A percentile compares a stretch with the other conserved stretches of the same genome.
These are phyloP conservation scores for Fonsecaea multimorphosa DNA, from an alignment of 2,329 filamentous ascomycete genomes.

Conservation along the genomic window DNA sequence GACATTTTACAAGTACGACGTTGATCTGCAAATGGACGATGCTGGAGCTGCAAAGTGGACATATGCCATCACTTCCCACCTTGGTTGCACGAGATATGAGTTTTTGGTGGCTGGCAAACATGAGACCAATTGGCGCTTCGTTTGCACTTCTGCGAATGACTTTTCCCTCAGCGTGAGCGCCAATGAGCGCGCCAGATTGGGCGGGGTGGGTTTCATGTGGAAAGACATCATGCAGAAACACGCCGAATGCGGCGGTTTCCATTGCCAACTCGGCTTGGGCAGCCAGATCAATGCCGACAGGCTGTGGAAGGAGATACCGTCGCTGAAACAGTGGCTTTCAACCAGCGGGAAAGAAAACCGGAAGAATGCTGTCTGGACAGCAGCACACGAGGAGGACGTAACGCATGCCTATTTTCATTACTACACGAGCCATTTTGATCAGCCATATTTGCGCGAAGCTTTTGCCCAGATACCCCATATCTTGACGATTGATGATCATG, in stretches of 20 bases:
- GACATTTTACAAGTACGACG: slow-evolving; percentile 94
- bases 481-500: slow-evolving; percentile 92
- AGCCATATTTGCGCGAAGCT: slow-evolving; percentile 89
- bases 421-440: slow-evolving; percentile 97
- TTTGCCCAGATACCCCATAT: slow-evolving; percentile 98
- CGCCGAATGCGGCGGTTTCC: slow-evolving; percentile 92
- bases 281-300: slow-evolving; percentile 96
- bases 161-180: slow-evolving; percentile 87
- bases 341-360: slow-evolving; percentile 92
- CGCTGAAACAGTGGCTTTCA: slow-evolving; percentile 92
- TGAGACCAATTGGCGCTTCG: slow-evolving; percentile 93
- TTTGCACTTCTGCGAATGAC: slow-evolving; percentile 95
- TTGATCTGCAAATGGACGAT: slow-evolving; percentile 90
- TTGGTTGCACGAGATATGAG: slow-evolving; percentile 97
- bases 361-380: slow-evolving; percentile 89
- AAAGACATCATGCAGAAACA: slow-evolving; percentile 98
- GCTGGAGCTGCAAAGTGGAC: slow-evolving; percentile 83
- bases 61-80: slow-evolving; percentile 94
- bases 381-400: slow-evolving; percentile 92
- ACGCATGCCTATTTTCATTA: slow-evolving; percentile 98
- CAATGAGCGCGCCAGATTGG: slow-evolving; percentile 82
- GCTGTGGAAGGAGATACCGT: slow-evolving; percentile 92
- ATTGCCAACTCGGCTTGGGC: slow-evolving; percentile 88
- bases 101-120: slow-evolving; percentile 90
- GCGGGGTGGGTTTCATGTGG: slow-evolving; percentile 96